Percentiles rank a stretch among this genome's conserved stretches.
These are phyloP conservation scores for Xylariaceae sp. DNA, from an alignment of 2,329 filamentous ascomycete species.

Conservation along the genomic window DNA sequence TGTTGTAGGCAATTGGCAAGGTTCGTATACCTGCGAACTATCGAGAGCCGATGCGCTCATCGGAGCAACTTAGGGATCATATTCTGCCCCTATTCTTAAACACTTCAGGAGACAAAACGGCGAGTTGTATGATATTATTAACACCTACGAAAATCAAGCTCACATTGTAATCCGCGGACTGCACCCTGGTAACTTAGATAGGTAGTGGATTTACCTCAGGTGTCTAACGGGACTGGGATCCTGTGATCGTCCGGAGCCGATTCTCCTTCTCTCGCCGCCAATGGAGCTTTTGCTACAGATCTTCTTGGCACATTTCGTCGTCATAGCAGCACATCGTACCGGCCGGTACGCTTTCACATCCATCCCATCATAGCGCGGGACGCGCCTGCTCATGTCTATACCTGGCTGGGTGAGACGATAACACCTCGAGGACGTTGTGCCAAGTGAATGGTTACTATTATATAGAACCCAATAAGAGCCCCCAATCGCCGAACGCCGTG, in stretches of 20 bases:
- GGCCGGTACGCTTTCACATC: conserved; percentile 1
- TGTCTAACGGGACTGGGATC: conserved; percentile 1
- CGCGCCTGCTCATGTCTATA: conserved; percentile 4
- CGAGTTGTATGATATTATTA: background rate
- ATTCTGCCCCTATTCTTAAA: background rate
- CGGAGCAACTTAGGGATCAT: too few relatives aligned
- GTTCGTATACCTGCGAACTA: too few relatives aligned
- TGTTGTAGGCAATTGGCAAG: too few relatives aligned
- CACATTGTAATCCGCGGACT: background rate
- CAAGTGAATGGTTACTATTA: conserved; percentile 16
- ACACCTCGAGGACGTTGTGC: conserved; percentile 8
- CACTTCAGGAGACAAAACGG: background rate
- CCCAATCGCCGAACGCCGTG: conserved; percentile 33
- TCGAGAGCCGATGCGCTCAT: too few relatives aligned
- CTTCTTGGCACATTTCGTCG: background rate
- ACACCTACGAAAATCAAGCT: background rate
- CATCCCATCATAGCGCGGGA: background rate
- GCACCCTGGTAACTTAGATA: background rate
- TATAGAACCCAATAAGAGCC: conserved; percentile 24
- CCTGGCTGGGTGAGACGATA: conserved; percentile 6
- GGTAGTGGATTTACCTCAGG: background rate
- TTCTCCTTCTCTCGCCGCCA: background rate
- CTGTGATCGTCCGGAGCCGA: background rate
- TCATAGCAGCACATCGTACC: conserved; percentile 1
- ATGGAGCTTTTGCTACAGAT: conserved; percentile 1